Base-by-base conservation (phyloP, 176 grass and related monocot genomes). In the Dendrocalamus sinicus region DNA sequence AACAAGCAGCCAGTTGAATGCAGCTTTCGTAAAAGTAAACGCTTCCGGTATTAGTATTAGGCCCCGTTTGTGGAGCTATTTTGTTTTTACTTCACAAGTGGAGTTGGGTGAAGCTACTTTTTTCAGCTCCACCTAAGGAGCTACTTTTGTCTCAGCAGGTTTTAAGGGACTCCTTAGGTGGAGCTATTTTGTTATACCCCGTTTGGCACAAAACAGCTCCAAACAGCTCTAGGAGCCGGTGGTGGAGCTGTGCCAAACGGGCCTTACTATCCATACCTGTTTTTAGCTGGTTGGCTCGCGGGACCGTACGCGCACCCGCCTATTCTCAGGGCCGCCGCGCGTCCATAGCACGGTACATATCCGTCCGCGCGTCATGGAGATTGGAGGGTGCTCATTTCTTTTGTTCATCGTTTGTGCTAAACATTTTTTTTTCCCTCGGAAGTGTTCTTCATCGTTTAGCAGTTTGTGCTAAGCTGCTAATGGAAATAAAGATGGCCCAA, bases 261-360 rank as follows among this genome's bases (percentile, higher is more conserved):
- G n/a, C n/a, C n/a, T n/a, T n/a, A n/a, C n/a, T n/a, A n/a, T n/a
- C n/a, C n/a, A n/a, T n/a, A n/a, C n/a, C n/a, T n/a, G n/a, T n/a
- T n/a, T n/a, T n/a, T n/a, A n/a, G n/a, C n/a, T n/a, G 60, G 72
- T 26, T 92, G 87, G 93, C 86, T 92, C n/a, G 7, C 19, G 8
- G 89, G 86, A 2, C 86, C 72, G 0, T 77, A 59, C 50, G 68
- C 85, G 28, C 47, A 84, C 10, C 88, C 89, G 6, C n/a, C 89
- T 3, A 81, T 91, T 12, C 59, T 86, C 35, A 16, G 30, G 28
- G 28, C 28, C 24, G 43, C 61, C 64, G 17, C 57, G 51, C 45
- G 19, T 20, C 20, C 4, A 24, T 51, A 72, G 45, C 13, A 41
- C 20, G 2, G 32, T 32, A 32, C 32, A 32, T 8, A 15, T 8